phyloP scores from a whole-genome alignment of 2,329 filamentous ascomycete genomes.

The Botrytis galanthina region DNA sequence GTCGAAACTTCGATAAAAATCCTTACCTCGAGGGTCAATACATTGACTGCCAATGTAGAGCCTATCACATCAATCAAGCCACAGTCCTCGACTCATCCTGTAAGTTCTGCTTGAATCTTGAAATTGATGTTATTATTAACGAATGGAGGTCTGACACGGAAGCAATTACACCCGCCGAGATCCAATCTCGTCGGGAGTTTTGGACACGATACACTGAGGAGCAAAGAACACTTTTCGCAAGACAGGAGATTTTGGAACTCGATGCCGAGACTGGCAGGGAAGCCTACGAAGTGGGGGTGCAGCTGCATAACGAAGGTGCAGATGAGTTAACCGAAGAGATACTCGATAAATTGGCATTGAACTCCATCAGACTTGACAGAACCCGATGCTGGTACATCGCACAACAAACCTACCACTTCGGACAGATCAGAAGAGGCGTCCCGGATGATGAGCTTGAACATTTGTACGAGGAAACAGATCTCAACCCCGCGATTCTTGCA shows the following conservation, averaged over 20 bases:
- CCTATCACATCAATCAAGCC: background rate
- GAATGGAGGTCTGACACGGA: background rate
- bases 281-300: accelerated
- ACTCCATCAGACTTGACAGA: background rate
- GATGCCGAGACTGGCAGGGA: background rate
- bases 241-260: background rate
- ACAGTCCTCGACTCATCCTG: background rate
- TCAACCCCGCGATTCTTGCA: background rate
- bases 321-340: background rate
- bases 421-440: background rate
- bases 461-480: background rate
- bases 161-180: background rate
- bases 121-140: background rate
- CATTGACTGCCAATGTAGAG: background rate
- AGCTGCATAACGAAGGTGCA: background rate
- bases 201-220: background rate
- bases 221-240: background rate
- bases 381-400: background rate
- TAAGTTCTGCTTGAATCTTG: background rate
- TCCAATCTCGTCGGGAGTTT: background rate
- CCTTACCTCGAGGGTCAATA: background rate
- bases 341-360: background rate
- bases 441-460: background rate
- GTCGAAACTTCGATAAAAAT: background rate
- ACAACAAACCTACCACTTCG: background rate